Evolutionary conservation across 768 basidiomycete species (phyloP).

Genomic region (Macrolepiota dolichaula): DNA sequence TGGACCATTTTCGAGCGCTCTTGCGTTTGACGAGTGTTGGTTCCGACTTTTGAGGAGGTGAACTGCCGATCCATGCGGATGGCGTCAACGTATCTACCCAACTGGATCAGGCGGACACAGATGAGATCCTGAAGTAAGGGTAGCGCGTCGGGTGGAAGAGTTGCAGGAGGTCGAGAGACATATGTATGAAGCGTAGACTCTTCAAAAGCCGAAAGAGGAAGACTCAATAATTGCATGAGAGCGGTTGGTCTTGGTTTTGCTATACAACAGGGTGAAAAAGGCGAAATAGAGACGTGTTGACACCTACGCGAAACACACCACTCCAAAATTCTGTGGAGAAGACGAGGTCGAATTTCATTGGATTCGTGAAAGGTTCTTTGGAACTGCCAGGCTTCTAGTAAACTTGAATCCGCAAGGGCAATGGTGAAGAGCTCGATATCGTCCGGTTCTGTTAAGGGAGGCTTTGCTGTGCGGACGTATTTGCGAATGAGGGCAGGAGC

Average conservation of each 20-base stretch:
- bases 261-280: conserved; percentile 20
- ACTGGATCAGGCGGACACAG: conserved; percentile 73
- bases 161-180: conserved; percentile 52
- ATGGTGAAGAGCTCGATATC: conserved; percentile 70
- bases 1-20: conserved; percentile 70
- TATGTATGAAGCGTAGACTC: conserved; percentile 53
- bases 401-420: conserved; percentile 61
- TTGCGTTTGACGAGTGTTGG: conserved; percentile 35
- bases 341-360: conserved; percentile 45
- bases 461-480: conserved; percentile 76
- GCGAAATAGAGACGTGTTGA: background rate
- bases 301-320: conserved; percentile 71
- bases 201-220: conserved; percentile 68
- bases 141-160: conserved; percentile 44
- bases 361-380: conserved; percentile 67
- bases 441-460: conserved; percentile 60
- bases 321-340: conserved; percentile 57
- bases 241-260: conserved; percentile 57
- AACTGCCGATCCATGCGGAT: conserved; percentile 73
- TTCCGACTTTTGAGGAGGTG: conserved; percentile 35
- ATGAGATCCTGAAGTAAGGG: conserved; percentile 73
- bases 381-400: conserved; percentile 74
- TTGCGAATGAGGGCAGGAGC: conserved; percentile 58
- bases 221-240: conserved; percentile 57
- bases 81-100: conserved; percentile 67